Conservation (phyloP, 2,329 filamentous ascomycete genomes). For the Aaosphaeria pasadenensis region DNA sequence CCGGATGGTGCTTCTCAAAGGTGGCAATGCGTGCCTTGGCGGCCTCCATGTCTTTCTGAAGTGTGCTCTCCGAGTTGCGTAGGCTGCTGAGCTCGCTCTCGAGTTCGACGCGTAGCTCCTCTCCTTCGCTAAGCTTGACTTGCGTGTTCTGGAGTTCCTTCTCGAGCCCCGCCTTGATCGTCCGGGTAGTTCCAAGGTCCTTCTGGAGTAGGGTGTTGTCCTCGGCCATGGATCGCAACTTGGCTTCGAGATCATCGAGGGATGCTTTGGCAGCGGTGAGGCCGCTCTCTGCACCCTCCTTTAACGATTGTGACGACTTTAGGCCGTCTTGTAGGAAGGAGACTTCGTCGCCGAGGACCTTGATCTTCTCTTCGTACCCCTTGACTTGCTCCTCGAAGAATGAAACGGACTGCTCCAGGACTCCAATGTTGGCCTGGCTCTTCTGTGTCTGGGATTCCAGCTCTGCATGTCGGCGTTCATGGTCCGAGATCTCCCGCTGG, state of each 20-base stretch:
- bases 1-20: slow-evolving; percentile 14
- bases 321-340: slow-evolving; percentile 22
- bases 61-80: slow-evolving; percentile 9
- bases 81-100: slow-evolving; percentile 20
- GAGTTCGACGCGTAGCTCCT: slow-evolving; percentile 9
- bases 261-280: slow-evolving; percentile 14
- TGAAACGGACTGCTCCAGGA: slow-evolving; percentile 20
- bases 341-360: slow-evolving; percentile 17
- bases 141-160: slow-evolving; percentile 12
- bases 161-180: slow-evolving; percentile 16
- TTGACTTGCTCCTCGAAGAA: slow-evolving; percentile 18
- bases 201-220: slow-evolving; percentile 11
- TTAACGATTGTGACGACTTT: slow-evolving; percentile 15
- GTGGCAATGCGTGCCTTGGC: slow-evolving; percentile 16
- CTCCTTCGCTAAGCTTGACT: slow-evolving; percentile 13
- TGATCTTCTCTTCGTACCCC: slow-evolving; percentile 22
- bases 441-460: slow-evolving; percentile 18
- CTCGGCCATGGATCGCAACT: slow-evolving; percentile 11
- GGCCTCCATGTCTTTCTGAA: slow-evolving; percentile 17
- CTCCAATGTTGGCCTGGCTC: slow-evolving; percentile 14
- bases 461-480: slow-evolving; percentile 13
- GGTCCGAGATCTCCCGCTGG: slow-evolving; percentile 17
- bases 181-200: slow-evolving; percentile 20
- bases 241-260: slow-evolving; percentile 13
- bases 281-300: slow-evolving; percentile 18